These are phyloP conservation scores for Metarhizium robertsii DNA, from an alignment of 2,329 filamentous ascomycete genomes.

Conservation along the genomic window DNA sequence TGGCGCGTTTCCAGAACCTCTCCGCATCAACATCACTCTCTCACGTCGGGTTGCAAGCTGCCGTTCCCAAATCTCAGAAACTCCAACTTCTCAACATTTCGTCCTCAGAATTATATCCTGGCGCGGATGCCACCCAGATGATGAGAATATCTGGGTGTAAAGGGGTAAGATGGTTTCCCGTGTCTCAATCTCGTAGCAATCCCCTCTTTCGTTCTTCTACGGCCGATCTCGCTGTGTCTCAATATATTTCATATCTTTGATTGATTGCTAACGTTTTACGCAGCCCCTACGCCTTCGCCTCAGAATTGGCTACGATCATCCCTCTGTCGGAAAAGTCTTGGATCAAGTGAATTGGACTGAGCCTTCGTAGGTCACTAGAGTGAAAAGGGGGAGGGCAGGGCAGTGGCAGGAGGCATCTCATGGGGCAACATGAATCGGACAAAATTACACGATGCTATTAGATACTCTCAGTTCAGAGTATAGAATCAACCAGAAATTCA, in stretches of 20 bases:
- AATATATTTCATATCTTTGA: background rate
- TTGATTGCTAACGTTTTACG: constrained; percentile 10
- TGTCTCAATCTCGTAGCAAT: background rate
- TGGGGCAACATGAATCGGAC: background rate
- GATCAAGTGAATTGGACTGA: constrained; percentile 98
- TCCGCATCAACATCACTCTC: constrained; percentile 57
- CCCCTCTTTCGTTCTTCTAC: background rate
- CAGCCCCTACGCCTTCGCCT: constrained; percentile 79
- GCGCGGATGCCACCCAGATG: constrained; percentile 76
- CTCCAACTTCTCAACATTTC: constrained; percentile 87
- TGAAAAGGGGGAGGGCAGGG: background rate
- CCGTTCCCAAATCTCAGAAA: constrained; percentile 93
- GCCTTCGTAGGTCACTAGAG: constrained; percentile 34
- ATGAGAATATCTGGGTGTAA: constrained; percentile 82
- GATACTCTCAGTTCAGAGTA: background rate
- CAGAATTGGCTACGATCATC: constrained; percentile 71
- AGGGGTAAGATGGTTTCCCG: constrained; percentile 59
- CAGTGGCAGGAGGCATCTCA: background rate
- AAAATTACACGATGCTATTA: background rate
- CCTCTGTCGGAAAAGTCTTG: constrained; percentile 59
- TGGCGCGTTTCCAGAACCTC: constrained; percentile 74
- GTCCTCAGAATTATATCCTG: constrained; percentile 63
- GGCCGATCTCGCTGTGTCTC: background rate
- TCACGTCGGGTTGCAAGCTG: constrained; percentile 79
- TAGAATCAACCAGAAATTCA: background rate